phyloP scores from a whole-genome alignment of 768 basidiomycete species.

The Boletus tomentosulus region DNA sequence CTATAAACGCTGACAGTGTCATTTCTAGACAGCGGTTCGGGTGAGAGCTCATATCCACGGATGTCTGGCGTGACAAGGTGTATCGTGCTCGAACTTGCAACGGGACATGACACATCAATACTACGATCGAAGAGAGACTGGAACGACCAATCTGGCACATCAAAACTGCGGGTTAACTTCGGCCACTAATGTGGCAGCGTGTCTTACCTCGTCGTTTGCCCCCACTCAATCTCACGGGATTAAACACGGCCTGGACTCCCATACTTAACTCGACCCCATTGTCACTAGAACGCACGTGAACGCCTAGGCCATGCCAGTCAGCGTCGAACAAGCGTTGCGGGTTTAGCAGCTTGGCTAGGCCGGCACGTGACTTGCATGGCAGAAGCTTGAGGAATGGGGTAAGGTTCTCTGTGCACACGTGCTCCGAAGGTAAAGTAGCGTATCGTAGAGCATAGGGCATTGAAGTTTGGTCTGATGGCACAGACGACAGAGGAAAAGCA shows the following conservation, averaged over 20 bases:
- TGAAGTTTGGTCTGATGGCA: constrained; percentile 39
- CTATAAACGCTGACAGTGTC: constrained; percentile 45
- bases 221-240: constrained; percentile 61
- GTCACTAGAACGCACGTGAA: constrained; percentile 67
- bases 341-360: constrained; percentile 78
- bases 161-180: constrained; percentile 4
- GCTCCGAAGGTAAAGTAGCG: constrained; percentile 74
- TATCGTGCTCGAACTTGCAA: constrained; percentile 58
- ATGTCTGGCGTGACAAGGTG: constrained; percentile 44
- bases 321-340: constrained; percentile 85
- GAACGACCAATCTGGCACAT: constrained; percentile 67
- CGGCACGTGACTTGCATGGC: constrained; percentile 87
- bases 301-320: constrained; percentile 85
- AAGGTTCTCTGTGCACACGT: constrained; percentile 96
- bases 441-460: constrained; percentile 60
- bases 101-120: constrained; percentile 64
- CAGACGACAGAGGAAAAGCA: constrained; percentile 61
- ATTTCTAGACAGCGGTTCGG: constrained; percentile 42
- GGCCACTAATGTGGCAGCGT: not conserved
- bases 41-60: constrained; percentile 43
- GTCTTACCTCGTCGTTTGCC: constrained; percentile 51
- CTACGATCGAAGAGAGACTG: constrained; percentile 60
- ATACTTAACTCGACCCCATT: constrained; percentile 62
- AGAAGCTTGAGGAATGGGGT: constrained; percentile 94
- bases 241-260: constrained; percentile 70